Conservation (phyloP, 352 stramenopile genomes). For the Plasmopara viticola region DNA sequence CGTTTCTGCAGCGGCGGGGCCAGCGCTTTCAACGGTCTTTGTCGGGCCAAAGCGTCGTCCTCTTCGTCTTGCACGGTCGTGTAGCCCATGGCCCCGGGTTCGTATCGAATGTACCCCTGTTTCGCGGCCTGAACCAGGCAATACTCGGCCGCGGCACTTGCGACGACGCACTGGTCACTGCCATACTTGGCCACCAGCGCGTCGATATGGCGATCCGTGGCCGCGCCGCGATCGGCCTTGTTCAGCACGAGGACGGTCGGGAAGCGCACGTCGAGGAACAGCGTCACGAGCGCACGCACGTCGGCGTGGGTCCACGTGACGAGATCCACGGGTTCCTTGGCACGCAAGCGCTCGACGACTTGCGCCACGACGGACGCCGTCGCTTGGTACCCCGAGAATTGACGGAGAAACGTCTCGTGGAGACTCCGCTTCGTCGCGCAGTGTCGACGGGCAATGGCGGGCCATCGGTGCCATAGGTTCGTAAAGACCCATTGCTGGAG, state of each 20-base stretch:
- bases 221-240: conserved; percentile 79
- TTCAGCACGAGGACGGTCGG: conserved; percentile 86
- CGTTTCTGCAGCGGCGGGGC: conserved; percentile 68
- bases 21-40: conserved; percentile 56
- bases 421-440: conserved; percentile 65
- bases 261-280: conserved; percentile 76
- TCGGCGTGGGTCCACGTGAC: conserved; percentile 48
- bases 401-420: conserved; percentile 55
- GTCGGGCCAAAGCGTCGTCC: conserved; percentile 22
- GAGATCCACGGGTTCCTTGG: conserved; percentile 63
- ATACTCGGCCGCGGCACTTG: conserved; percentile 79
- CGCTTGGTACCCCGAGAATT: conserved; percentile 76
- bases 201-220: conserved; percentile 85
- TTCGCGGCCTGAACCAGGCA: conserved; percentile 70
- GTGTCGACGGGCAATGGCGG: conserved; percentile 71
- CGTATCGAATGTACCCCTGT: conserved; percentile 79
- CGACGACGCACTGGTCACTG: conserved; percentile 81
- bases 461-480: conserved; percentile 84
- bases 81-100: conserved; percentile 84
- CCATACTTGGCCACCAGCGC: conserved; percentile 86
- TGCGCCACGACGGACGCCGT: conserved; percentile 65
- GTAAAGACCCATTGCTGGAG: conserved; percentile 88
- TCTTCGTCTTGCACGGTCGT: conserved; percentile 60
- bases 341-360: conserved; percentile 56
- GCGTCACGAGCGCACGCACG: conserved; percentile 70